Evolutionary conservation across 2,329 filamentous ascomycete genomes (phyloP), one percentile per base, ranked within the genome.

Genomic region (Fusarium sp.): DNA sequence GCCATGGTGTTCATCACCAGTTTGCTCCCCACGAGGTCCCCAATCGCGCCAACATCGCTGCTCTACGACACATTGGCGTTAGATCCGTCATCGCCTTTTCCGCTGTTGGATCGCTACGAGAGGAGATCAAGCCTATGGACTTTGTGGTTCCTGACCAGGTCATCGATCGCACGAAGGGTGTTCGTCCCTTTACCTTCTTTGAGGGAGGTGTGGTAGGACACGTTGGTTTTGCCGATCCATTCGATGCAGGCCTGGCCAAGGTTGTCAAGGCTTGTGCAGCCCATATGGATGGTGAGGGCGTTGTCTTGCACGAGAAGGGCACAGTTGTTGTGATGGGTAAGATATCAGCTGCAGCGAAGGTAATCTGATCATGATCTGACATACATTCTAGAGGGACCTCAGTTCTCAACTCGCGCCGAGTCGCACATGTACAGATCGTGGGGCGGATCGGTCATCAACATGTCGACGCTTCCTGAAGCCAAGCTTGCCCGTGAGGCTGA

Each of bases 401-500:
- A 97, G 74, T 99, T 99, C 86, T 96, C 91, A 64, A 98, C 96
- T 19, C 93, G 96, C 65, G 95, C 96, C 59, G 96, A 99, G 82
- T 96, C 92, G 58, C 89, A 97, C 80, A 88, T 99, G 83, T 99
- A 99, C 85, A 93, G 96, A 72, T 85, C 88, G 62, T 97, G 94
- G 92, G 95, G 95, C 73, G 95, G 94, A 71, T 91, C 88, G 69
- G 92, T 98, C 52, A 98, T 99, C 85, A 98, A 98, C 87, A 99
- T 99, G 96, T 97, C 93, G 43, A 91, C 91, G 15, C 86, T 99
- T 17, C 96, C 96, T 20, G 96, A 99, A 82, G 92, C 95, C 48
- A 99, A 99, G 85, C 89, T 99, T 20, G 96, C 96, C 11, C 90
- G 93, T 53, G 96, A 99, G 83, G 96, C 96, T 23, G 96, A 99